Evolutionary conservation across 2,329 filamentous ascomycete genomes (phyloP).

Genomic region (Colletotrichum tropicicola): DNA sequence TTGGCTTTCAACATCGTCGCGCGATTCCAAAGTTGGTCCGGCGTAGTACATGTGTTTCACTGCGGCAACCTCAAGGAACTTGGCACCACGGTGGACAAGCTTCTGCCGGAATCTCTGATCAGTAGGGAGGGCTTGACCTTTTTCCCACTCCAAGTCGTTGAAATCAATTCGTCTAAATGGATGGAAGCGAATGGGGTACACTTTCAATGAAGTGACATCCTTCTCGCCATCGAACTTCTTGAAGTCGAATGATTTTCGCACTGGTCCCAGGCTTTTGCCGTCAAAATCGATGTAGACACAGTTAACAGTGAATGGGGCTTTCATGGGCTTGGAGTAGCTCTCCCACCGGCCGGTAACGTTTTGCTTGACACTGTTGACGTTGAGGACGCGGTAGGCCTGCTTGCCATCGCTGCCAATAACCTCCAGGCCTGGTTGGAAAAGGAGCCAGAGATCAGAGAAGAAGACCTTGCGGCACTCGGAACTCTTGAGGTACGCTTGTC

Average conservation of each 20-base stretch:
- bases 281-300: neutral
- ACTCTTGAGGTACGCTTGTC: neutral
- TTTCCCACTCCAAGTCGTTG: neutral
- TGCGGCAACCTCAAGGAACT: neutral
- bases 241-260: neutral
- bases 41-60: neutral
- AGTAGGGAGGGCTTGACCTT: fast-evolving
- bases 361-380: neutral
- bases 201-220: neutral
- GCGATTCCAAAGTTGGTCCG: neutral
- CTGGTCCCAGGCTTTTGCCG: neutral
- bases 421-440: neutral
- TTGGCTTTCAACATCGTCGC: neutral
- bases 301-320: neutral
- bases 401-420: neutral
- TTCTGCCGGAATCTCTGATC: neutral
- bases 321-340: neutral
- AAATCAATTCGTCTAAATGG: neutral
- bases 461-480: neutral
- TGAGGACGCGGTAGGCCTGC: neutral
- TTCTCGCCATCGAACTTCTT: neutral
- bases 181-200: neutral
- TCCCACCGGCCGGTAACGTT: neutral
- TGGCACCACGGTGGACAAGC: neutral
- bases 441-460: neutral